Evolutionary conservation across 331 rosid species (phyloP), one percentile per base, ranked within the genome.

Genomic region (Pyrus hybrid): DNA sequence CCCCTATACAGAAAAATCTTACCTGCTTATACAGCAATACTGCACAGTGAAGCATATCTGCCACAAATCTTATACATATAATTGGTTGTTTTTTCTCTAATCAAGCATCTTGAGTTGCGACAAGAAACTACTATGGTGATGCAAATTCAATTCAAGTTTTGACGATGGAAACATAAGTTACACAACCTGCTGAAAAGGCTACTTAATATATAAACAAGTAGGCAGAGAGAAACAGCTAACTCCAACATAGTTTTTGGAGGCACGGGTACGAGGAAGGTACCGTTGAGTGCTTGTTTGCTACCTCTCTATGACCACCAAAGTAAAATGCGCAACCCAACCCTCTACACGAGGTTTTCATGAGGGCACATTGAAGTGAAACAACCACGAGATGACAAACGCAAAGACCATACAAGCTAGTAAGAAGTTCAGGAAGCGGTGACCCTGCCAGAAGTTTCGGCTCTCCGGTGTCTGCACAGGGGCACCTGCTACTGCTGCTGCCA

Each of bases 341-440:
- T 20, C 30, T 54, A 30, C 47, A 80, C 56, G 58, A 58, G 78
- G 70, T 71, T 79, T 54, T 84, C 83, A 79, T 64, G 92, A 83
- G 76, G 84, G 80, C 23, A 81, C 85, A 72, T 88, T 82, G 77
- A 87, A 77, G 77, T 87, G 89, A 77, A 89, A 84, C 47, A 90
- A 83, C 84, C 85, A 78, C 23, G 86, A 87, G 47, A 80, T 80
- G 71, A 82, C 84, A 35, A 89, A 78, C 72, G 88, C 80, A 33
- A 80, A 87, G 7, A 80, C 87, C 84, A 83, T 85, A 81, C 81
- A 83, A 41, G 85, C 90, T 26, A 79, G 83, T 70, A 83, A 66
- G 75, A 86, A 81, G 63, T 86, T 86, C 23, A 86, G 84, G 82
- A 86, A 83, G 72, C 86, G 81, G 57, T 83, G 90, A 12, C 90